A percentile compares a stretch with the other conserved stretches of the same genome.
Evolutionary conservation across 106 monocot genomes (phyloP).

Genomic region (Apostasia ramifera): DNA sequence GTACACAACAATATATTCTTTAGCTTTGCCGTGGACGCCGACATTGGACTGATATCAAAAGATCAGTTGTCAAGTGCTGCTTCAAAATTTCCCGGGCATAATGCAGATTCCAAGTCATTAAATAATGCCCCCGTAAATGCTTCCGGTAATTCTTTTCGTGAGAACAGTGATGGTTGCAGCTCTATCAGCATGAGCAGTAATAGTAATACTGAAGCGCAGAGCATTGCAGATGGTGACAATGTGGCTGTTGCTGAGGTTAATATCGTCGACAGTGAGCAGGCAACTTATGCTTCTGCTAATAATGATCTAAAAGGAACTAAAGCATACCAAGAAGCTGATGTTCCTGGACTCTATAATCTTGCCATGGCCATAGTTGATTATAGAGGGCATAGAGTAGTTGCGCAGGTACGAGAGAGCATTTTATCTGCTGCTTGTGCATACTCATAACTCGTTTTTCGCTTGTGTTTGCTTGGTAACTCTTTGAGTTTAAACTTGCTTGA

Average conservation of each 20-base stretch:
- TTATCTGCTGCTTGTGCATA: not conserved
- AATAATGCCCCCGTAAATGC: constrained; percentile 11
- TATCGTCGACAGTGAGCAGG: constrained; percentile 78
- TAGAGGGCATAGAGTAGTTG: constrained; percentile 91
- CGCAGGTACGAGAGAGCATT: constrained; percentile 52
- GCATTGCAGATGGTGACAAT: constrained; percentile 18
- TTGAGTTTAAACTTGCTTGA: too few relatives aligned
- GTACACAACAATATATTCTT: constrained; percentile 99
- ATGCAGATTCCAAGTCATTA: constrained; percentile 10
- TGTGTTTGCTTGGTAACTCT: too few relatives aligned
- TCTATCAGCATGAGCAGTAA: constrained; percentile 7
- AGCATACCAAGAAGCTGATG: constrained; percentile 96
- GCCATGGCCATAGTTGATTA: constrained; percentile 98
- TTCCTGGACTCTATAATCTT: constrained; percentile 97
- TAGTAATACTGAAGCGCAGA: constrained; percentile 8
- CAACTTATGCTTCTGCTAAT: constrained; percentile 98
- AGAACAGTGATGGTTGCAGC: constrained; percentile 6
- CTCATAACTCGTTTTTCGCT: not conserved
- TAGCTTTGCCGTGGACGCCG: constrained; percentile 92
- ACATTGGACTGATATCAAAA: constrained; percentile 66
- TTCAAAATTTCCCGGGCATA: constrained; percentile 9
- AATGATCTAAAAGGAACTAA: constrained; percentile 98
- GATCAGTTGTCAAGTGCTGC: constrained; percentile 19
- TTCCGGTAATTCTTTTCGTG: constrained; percentile 4
- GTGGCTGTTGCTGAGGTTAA: constrained; percentile 40